Base-by-base conservation (phyloP, 2,329 filamentous ascomycete genomes). In the Penicillium rolfsii region DNA sequence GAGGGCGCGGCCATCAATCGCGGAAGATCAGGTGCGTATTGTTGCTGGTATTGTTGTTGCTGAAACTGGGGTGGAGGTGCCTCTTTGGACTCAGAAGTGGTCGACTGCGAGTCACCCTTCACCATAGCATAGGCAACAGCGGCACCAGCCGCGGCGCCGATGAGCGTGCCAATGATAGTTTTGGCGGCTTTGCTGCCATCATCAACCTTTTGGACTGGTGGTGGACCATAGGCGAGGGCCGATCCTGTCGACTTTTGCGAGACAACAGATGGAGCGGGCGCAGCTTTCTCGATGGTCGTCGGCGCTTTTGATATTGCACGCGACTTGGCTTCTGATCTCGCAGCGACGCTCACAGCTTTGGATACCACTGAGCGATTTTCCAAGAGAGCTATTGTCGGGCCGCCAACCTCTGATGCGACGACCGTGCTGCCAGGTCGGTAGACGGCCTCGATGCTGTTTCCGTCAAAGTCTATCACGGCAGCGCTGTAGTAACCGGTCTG, bases 381-480 rank as follows among this genome's bases (percentile, higher is more conserved):
- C 8, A 78, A 67, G 8, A 76, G 64, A n/a, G 71, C 73, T 60
- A 78, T 66, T 36, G 74, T 71, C 22, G 72, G 71, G 19, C 68
- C 68, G n/a, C 68, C 74, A 22, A 65, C 68, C 35, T 68, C 69
- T n/a, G 71, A 71, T 52, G 65, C 69, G 30, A 67, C 62, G 16
- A 70, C 69, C 0, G 73, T 67, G 49, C 33, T 54, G 53, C 68
- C 70, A 5, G 76, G 72, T 8, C 82, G 81, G 73, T 87, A 90
- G 53, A 93, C 86, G 33, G 91, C 89, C 72, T 95, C 91, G 73
- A 96, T 87, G 68, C 85, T 90, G 79, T 96, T 96, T 54, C 91
- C 91, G 78, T 96, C 91, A 57, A 91, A 84, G 76, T 96, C 92
- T 62, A 87, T 84, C 43, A 92, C 79, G 6, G 85, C 85, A 52